Evolutionary conservation across 441 rosid species (phyloP).

Genomic region (Adansonia gregorii): DNA sequence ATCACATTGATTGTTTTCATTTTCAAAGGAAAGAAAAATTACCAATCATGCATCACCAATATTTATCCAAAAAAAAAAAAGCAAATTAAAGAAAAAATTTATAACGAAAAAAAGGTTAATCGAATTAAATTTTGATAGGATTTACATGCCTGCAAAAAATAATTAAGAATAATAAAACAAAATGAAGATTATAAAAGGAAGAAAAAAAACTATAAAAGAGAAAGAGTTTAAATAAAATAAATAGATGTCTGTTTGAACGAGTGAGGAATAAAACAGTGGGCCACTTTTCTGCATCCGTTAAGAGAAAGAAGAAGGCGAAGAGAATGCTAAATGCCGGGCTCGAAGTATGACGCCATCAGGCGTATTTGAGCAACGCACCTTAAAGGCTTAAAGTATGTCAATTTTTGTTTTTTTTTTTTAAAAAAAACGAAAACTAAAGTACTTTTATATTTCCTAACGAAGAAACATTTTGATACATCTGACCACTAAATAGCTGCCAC

Average conservation of each 20-base stretch:
- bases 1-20: too few species aligned
- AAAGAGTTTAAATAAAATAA: too few species aligned
- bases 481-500: neutral
- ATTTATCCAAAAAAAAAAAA: too few species aligned
- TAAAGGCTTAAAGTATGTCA: neutral
- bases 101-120: neutral
- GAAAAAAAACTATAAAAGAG: too few species aligned
- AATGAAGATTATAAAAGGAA: neutral
- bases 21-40: neutral
- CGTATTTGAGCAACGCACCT: neutral
- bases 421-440: neutral
- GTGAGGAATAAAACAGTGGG: slow-evolving; percentile 23
- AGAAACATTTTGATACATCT: neutral
- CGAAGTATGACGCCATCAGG: neutral
- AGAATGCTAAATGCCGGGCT: neutral
- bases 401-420: too few species aligned
- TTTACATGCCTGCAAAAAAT: neutral
- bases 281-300: neutral
- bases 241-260: too few species aligned
- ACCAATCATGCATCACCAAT: neutral
- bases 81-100: neutral
- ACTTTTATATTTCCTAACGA: too few species aligned
- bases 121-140: neutral
- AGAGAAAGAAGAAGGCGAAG: slow-evolving; percentile 3
- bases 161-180: neutral